Base-by-base conservation (phyloP, 2,329 filamentous ascomycete genomes). In the Paecilomyces sp. region DNA sequence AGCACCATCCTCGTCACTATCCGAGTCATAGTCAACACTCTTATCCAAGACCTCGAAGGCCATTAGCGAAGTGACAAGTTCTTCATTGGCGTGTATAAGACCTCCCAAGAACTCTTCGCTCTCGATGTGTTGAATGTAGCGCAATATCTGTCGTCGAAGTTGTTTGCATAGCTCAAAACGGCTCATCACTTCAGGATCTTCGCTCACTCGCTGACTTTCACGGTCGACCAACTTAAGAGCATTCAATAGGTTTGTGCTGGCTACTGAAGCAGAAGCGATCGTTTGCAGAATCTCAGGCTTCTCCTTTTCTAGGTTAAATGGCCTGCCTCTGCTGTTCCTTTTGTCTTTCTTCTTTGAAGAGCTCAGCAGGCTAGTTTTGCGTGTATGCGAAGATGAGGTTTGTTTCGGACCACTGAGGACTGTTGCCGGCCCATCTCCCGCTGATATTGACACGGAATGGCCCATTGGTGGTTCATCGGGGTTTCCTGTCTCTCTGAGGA, bases 41-140 rank as follows among this genome's bases (percentile, higher is more conserved):
- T 80, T 81, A 71, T 99, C 93, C 63, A 97, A 85, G 67, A 97
- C 90, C 75, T 97, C 93, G 70, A 92, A 99, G 0, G 92, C 90
- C 85, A 96, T 96, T 60, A 99, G 82, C 1, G 92, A 91, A 62
- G 88, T 88, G 50, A 97, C 90, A n/a, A 99, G 87, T 74, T 96
- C 90, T 68, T 99, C 94, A 68, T 99, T 97, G 64, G 93, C 92
- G 68, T 94, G 91, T 18, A 99, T 86, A 3, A 99, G 82, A 62
- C 91, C 88, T 51, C 93, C 94, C 8, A 99, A 87, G 82, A 90
- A 97, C 69, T 97, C 88, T 70, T 97, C 93, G 8, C 87, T 88
- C 71, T 96, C 91, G 12, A 97, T 89, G 56, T 92, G 84, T 70
- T 97, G 91, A 63, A 97, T 96, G 72, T 97, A 97, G 59, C 92